Conservation (phyloP, 306 rosid genomes). For the Cucurbita pepo region DNA sequence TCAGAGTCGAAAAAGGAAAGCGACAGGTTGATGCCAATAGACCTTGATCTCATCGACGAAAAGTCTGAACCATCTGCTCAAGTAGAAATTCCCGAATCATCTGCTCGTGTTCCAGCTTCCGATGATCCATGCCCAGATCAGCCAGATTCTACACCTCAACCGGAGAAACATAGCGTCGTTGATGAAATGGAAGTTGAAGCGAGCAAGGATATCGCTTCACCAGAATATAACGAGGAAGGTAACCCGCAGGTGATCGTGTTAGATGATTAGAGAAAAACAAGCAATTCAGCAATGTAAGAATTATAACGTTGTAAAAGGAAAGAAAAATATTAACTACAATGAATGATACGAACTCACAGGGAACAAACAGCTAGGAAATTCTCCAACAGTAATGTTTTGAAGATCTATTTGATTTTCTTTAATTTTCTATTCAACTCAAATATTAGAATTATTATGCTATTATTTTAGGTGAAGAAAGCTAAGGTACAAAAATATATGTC, state of each 20-base stretch:
- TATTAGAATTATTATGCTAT: too few species aligned
- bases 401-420: background rate
- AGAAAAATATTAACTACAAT: background rate
- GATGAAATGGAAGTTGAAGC: constrained; percentile 13
- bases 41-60: constrained; percentile 8
- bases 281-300: constrained; percentile 1
- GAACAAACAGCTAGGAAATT: background rate
- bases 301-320: background rate
- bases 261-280: constrained; percentile 25
- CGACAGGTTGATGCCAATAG: background rate
- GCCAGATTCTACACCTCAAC: background rate
- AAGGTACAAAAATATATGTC: too few species aligned
- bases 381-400: too few species aligned
- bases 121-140: background rate
- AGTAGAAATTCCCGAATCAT: constrained; percentile 10
- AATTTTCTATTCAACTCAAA: too few species aligned
- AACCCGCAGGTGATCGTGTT: constrained; percentile 22
- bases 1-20: constrained; percentile 22
- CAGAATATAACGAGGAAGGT: constrained; percentile 5
- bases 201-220: background rate
- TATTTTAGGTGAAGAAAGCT: too few species aligned
- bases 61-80: constrained; percentile 6
- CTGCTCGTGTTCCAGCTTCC: background rate
- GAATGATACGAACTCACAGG: background rate
- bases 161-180: background rate